Percentiles rank a stretch among this genome's conserved stretches.
Evolutionary conservation across 169 alveolate species (phyloP).

Genomic region (Plasmodium reichenowi): DNA sequence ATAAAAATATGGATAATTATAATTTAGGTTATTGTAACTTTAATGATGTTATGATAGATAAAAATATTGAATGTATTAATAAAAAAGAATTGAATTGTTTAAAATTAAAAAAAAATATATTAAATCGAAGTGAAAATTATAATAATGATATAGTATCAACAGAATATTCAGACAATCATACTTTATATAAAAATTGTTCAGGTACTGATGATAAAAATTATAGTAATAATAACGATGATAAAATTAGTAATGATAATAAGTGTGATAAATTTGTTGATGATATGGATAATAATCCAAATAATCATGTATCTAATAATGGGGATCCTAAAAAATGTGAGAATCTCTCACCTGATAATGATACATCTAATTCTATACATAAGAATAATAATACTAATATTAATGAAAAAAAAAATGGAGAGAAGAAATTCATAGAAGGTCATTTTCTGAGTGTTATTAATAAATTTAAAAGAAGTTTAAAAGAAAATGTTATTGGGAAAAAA

Average conservation of each 20-base stretch:
- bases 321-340: background rate
- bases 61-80: background rate
- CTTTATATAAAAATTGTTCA: background rate
- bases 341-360: background rate
- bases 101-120: background rate
- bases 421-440: background rate
- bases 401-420: slow-evolving; percentile 10
- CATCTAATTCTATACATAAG: background rate
- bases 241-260: background rate
- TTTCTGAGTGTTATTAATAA: slow-evolving; percentile 20
- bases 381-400: background rate
- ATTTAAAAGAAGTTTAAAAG: slow-evolving; percentile 41
- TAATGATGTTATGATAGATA: background rate
- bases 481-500: slow-evolving; percentile 34
- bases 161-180: background rate
- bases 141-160: background rate
- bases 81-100: background rate
- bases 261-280: background rate
- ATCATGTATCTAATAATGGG: background rate
- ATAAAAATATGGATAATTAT: background rate
- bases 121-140: background rate
- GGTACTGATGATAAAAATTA: background rate
- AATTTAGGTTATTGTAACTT: background rate
- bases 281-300: background rate
- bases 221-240: background rate